Evolutionary conservation across 495 filamentous ascomycete species (phyloP).

Genomic region (Bryoglossum gracile): DNA sequence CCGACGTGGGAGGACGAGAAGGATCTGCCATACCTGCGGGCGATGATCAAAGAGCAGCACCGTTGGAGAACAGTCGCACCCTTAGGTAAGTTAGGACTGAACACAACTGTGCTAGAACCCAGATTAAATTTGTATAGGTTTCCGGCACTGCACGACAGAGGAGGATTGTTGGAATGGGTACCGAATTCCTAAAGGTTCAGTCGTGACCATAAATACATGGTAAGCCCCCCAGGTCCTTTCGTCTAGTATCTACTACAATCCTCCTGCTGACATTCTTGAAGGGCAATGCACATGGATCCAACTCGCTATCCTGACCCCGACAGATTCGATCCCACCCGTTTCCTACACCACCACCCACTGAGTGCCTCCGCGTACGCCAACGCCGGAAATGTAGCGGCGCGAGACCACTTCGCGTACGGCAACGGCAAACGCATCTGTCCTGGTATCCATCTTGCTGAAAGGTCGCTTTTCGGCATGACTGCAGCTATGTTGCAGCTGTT

Average conservation of each 20-base stretch:
- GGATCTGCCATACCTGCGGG: not conserved
- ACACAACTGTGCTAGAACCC: not conserved
- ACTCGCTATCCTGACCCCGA: not conserved
- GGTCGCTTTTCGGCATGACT: not conserved
- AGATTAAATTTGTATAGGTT: not conserved
- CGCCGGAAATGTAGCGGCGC: not conserved
- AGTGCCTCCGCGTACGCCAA: not conserved
- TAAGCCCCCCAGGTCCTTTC: no score
- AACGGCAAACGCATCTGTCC: not conserved
- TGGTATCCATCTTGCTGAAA: not conserved
- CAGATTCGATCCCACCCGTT: not conserved
- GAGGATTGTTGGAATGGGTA: not conserved
- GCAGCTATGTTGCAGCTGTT: not conserved
- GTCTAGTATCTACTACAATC: no score
- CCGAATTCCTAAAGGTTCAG: not conserved
- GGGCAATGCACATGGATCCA: not conserved
- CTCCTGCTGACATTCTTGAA: no score
- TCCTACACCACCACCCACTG: not conserved
- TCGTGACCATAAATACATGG: not conserved
- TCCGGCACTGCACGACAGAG: not conserved
- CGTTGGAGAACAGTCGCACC: not conserved
- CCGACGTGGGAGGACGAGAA: not conserved
- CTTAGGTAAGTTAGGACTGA: not conserved
- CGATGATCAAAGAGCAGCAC: not conserved
- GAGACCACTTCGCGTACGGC: not conserved